Percentiles rank a stretch among this genome's conserved stretches.
Conservation (phyloP, 1,284 basidiomycete genomes). For the Cryptococcus sp. region DNA sequence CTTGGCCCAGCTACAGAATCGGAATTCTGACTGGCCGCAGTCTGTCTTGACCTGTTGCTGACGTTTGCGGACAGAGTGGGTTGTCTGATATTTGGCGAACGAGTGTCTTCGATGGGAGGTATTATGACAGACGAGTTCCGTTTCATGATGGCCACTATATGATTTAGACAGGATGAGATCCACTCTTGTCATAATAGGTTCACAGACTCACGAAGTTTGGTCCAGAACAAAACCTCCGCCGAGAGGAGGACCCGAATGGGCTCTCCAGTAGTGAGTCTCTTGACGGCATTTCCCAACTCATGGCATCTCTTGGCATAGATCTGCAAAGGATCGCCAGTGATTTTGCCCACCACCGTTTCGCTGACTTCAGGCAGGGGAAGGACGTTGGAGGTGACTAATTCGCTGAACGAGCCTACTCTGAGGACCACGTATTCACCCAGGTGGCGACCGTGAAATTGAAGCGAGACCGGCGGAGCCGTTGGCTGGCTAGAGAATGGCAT, state of each 20-base stretch:
- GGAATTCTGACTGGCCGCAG: too few species aligned
- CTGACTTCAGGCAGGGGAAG: conserved; percentile 10
- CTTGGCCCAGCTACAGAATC: too few species aligned
- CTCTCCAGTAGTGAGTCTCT: conserved; percentile 8
- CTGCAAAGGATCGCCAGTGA: conserved; percentile 4
- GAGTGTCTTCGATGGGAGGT: conserved; percentile 9
- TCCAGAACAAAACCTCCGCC: conserved; percentile 19
- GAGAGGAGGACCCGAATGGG: conserved; percentile 2
- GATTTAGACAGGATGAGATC: neutral
- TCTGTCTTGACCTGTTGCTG: neutral
- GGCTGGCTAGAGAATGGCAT: neutral
- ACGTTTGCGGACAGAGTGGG: neutral
- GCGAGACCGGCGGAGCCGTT: neutral
- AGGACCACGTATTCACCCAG: conserved; percentile 15
- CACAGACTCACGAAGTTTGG: conserved; percentile 14
- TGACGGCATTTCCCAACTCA: conserved; percentile 12
- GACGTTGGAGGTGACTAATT: conserved; percentile 8
- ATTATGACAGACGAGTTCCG: conserved; percentile 13
- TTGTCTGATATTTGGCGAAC: too few species aligned
- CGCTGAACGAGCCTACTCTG: conserved; percentile 8
- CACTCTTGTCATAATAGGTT: neutral
- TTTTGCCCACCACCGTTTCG: conserved; percentile 1
- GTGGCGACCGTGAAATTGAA: conserved; percentile 1
- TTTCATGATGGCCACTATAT: conserved; percentile 16
- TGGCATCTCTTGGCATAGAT: conserved; percentile 18